These are phyloP conservation scores for Fusarium succisae DNA, from an alignment of 2,329 filamentous ascomycete species.

Conservation along the genomic window DNA sequence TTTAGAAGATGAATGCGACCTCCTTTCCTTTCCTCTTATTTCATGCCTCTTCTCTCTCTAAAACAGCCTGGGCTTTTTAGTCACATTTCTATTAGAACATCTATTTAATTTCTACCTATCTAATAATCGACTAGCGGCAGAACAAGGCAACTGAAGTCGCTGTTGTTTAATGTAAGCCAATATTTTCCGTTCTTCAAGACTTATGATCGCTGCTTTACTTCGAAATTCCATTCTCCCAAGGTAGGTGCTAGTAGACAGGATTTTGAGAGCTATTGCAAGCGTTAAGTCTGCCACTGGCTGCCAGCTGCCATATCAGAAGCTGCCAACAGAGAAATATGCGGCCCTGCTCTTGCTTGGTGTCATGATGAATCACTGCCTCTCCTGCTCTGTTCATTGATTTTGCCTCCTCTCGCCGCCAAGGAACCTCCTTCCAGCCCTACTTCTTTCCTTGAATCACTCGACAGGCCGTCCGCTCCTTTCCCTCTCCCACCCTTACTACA, in stretches of 20 bases:
- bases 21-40: neutral
- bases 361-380: slow-evolving; percentile 32
- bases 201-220: neutral
- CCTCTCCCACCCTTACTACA: slow-evolving; percentile 7
- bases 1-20: neutral
- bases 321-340: slow-evolving; percentile 1
- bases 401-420: neutral
- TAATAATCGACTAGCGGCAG: neutral
- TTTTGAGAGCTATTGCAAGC: neutral
- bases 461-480: neutral
- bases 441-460: slow-evolving; percentile 27
- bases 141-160: neutral
- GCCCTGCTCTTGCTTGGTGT: neutral
- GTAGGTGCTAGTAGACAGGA: neutral
- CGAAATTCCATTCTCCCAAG: neutral
- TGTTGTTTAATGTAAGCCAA: slow-evolving; percentile 8
- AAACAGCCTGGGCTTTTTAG: neutral
- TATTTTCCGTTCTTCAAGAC: neutral
- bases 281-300: slow-evolving; percentile 12
- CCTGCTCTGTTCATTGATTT: neutral
- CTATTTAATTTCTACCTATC: slow-evolving; percentile 12
- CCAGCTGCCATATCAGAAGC: slow-evolving; percentile 25
- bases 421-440: neutral
- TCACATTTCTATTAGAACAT: neutral
- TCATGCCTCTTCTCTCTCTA: neutral